Base-by-base conservation (phyloP, 768 basidiomycete species). In the Boletus patriciae region DNA sequence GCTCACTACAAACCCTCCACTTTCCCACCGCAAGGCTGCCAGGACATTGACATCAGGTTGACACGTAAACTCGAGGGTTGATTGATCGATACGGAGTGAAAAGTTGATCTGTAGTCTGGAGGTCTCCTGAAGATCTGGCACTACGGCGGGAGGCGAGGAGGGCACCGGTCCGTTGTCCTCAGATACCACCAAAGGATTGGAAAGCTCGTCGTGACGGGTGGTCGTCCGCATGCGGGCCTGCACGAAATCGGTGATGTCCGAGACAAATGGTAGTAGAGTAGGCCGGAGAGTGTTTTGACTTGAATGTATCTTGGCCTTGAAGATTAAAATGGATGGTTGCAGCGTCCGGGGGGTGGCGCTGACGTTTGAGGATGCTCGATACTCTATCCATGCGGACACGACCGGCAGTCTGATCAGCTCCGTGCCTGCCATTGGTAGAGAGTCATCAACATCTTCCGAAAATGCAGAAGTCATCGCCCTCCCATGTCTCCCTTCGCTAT, bases 31-130 rank as follows among this genome's bases (percentile, higher is more conserved):
- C 34, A 97, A 67, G 2, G 87, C 88, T 15, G 91, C 92, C 41
- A 88, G 80, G n/a, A 97, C 95, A 60, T 95, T 93, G 50, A 94
- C 92, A 65, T 94, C 92, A 0, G 93, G 93, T 58, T 87, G 85
- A 62, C 96, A 98, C 1, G 90, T 92, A 27, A 98, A 75, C 56
- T 90, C 86, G 48, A 98, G 79, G 52, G 81, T 86, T 0, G 96
- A 98, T 66, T 87, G 83, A 66, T 98, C 94, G 62, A 98, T 96
- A 29, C 92, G 90, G 34, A 98, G 78, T 63, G 92, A 93, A 73
- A 97, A 84, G 58, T 83, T 89, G 62, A 96, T 83, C 52, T 86
- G 85, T 68, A 93, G 76, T 57, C 81, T 79, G 19, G 80, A 77
- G 18, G 70, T 52, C 40, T 72, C 59, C 29, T 64, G 54, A 31